Conservation (phyloP, 2,329 filamentous ascomycete genomes). For the Metarhizium humberi region DNA sequence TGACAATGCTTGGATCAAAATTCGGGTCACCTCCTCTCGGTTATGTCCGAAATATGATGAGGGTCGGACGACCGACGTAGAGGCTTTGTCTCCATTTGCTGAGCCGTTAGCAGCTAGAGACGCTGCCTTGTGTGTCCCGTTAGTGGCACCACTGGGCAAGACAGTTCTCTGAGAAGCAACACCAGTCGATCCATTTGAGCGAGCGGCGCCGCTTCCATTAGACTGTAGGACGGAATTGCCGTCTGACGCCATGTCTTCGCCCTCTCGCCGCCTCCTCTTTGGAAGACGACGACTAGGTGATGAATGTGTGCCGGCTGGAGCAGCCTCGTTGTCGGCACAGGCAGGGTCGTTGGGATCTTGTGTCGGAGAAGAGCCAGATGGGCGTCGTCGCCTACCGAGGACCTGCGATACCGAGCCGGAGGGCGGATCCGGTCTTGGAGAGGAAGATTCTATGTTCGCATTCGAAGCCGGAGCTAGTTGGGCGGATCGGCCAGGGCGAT, state of each 20-base stretch:
- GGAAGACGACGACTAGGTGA: conserved; percentile 14
- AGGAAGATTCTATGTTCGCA: conserved; percentile 33
- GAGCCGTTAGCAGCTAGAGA: conserved; percentile 45
- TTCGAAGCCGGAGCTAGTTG: conserved; percentile 20
- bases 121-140: conserved; percentile 37
- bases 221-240: conserved; percentile 38
- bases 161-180: conserved; percentile 12
- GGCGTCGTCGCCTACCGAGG: conserved; percentile 48
- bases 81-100: conserved; percentile 22
- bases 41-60: conserved; percentile 70
- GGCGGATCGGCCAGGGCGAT: conserved; percentile 13
- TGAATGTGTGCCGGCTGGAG: conserved; percentile 7
- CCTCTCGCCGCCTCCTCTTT: conserved; percentile 48
- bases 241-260: conserved; percentile 53
- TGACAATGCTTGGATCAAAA: conserved; percentile 81
- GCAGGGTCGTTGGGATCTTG: conserved; percentile 16
- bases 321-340: conserved; percentile 14
- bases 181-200: conserved; percentile 33
- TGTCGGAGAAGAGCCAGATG: conserved; percentile 28
- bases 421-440: conserved; percentile 15
- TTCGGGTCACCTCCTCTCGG: conserved; percentile 83
- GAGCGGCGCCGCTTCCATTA: conserved; percentile 41
- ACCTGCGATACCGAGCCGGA: conserved; percentile 25
- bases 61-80: conserved; percentile 8
- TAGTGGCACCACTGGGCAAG: conserved; percentile 23